Base-by-base conservation (phyloP, 768 basidiomycete genomes). In the Pisolithus tinctorius region DNA sequence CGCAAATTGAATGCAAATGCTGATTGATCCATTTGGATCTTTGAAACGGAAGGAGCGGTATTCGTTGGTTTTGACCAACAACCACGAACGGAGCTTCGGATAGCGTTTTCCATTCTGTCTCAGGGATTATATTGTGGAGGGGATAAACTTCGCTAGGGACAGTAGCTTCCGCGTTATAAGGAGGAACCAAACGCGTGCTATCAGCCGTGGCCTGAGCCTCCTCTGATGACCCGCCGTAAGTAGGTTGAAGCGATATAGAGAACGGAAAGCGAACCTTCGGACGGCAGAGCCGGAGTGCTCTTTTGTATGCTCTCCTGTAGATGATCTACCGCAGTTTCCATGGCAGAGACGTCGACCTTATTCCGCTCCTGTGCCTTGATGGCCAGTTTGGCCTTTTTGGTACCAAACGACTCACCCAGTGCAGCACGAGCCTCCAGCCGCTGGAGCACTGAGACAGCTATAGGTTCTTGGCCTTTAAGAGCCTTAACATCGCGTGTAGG, bases 341-440 rank as follows among this genome's bases (percentile, higher is more conserved):
- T 94, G 2, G 92, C 91, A 52, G 76, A 73, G 17, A 88, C 82
- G 70, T 96, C 93, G 36, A 99, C 84, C 65, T 83, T 84, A 70
- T 94, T 95, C 56, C 95, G 80, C 68, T 94, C 93, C 48, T 79
- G 80, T 4, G 92, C 87, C 48, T 80, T 80, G 62, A 97, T 93
- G 27, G 82, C 83, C 9, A 82, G 80, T 66, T 91, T 87, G 42
- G 93, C 91, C 65, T 96, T 98, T 71, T 93, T 90, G 25, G 93
- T 95, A 20, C 95, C 95, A 57, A 99, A 99, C 1, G 88, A 81
- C 65, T 93, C 86, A 30, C 95, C 93, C 1, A 99, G 79, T n/a
- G 80, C 75, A 49, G 80, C 88, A 39, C 84, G 78, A 14, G 84
- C 85, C 46, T 83, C 76, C 38, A 77, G 70, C 52, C 83, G 78